These are phyloP conservation scores for Leishmania aethiopica DNA, from an alignment of 208 protist genomes.

Conservation along the genomic window DNA sequence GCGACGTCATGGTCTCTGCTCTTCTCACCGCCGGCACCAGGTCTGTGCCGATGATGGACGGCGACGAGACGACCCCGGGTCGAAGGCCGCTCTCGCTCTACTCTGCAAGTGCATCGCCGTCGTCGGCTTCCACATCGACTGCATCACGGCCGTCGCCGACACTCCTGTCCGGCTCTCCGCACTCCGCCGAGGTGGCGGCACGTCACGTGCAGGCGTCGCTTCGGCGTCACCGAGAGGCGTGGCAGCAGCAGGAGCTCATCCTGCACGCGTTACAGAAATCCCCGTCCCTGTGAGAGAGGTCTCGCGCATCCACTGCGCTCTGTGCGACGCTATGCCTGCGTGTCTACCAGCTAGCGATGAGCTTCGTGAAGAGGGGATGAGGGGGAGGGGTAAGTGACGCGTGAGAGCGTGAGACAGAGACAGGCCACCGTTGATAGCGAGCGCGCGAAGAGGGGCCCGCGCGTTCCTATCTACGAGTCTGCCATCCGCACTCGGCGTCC, in stretches of 20 bases:
- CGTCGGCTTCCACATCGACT: not conserved
- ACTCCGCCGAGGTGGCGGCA: slow-evolving; percentile 17
- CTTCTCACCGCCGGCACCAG: not conserved
- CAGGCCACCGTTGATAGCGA: not conserved
- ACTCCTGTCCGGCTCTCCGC: slow-evolving; percentile 11
- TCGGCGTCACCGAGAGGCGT: slow-evolving; percentile 27
- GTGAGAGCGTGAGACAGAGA: not conserved
- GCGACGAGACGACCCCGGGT: slow-evolving; percentile 1
- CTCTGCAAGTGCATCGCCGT: not conserved
- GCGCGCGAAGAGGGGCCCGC: not conserved
- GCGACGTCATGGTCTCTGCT: not conserved
- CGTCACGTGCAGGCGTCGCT: slow-evolving; percentile 28
- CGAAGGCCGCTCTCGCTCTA: slow-evolving; percentile 10
- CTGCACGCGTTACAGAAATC: slow-evolving; percentile 27
- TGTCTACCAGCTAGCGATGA: not conserved
- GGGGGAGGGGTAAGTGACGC: not conserved
- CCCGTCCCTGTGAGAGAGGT: slow-evolving; percentile 8
- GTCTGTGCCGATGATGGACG: not conserved
- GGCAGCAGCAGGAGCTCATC: slow-evolving; percentile 33
- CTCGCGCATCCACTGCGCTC: not conserved
- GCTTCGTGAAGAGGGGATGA: not conserved
- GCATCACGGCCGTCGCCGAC: slow-evolving; percentile 2
- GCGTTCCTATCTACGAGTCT: not conserved
- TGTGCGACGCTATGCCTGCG: not conserved
- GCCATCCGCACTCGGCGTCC: not conserved